Base-by-base conservation (phyloP, 2,329 filamentous ascomycete genomes). In the Lachnellula cervina region DNA sequence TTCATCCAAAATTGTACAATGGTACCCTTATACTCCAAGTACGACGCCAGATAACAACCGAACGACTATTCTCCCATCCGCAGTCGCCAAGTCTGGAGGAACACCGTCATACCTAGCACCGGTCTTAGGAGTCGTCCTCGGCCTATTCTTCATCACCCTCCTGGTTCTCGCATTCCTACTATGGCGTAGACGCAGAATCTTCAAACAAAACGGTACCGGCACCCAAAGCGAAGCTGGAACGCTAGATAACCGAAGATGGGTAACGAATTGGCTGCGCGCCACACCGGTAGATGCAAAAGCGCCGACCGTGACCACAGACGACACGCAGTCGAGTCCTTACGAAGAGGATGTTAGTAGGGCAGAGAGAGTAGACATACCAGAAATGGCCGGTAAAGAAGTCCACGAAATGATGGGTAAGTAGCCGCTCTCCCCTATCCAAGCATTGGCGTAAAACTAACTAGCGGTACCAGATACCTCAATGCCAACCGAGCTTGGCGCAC, bases 111-210 rank as follows among this genome's bases (percentile, higher is more conserved):
- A 81, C 76, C 76, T 86, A 1, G 78, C 77, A 0, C 83, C 85
- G 0, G 79, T 88, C 2, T 70, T 87, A 0, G 83, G 83, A 16
- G 81, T 84, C 4, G 77, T 86, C 4, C 73, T 85, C 2, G 83
- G 82, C 3, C 72, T 83, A 1, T 76, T 85, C 45, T 71, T 83
- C 49, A 61, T 87, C 42, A 79, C 78, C 1, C 75, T 77, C 17
- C 58, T 80, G 5, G 70, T 78, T 23, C 74, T 85, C 14, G 72
- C 73, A 5, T 73, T 81, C 43, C 72, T 82, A 19, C 71, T 86
- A 19, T 81, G 77, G 70, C 76, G 79, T 7, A 76, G 77, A 53
- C 68, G 71, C 35, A 68, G 68, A 42, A 68, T 59, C 17, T 59
- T 68, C 17, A 59, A 58, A 0, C 21, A 44, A 2, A 51, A 52